A percentile compares a stretch with the other conserved stretches of the same genome.
These are phyloP conservation scores for Coprinellus micaceus DNA, from an alignment of 768 basidiomycete genomes.

Conservation along the genomic window DNA sequence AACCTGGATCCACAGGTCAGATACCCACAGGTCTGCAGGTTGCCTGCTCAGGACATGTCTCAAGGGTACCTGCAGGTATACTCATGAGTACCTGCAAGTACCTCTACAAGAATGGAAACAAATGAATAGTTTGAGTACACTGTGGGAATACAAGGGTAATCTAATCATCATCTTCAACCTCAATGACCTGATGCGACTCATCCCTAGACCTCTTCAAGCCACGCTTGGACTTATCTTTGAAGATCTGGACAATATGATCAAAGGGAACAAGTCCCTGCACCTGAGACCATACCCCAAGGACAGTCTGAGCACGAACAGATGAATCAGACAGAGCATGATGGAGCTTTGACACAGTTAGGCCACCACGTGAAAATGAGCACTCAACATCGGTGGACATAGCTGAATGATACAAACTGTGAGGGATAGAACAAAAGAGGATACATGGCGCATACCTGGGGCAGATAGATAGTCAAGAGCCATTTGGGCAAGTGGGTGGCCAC, in stretches of 20 bases:
- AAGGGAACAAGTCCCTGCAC: conserved; percentile 4
- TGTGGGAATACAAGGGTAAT: not conserved
- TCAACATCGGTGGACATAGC: conserved; percentile 27
- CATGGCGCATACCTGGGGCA: conserved; percentile 5
- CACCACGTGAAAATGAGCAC: conserved; percentile 24
- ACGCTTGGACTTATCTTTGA: conserved; percentile 10
- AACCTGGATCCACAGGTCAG: conserved; percentile 11
- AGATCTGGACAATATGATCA: conserved; percentile 1
- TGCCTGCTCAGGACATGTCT: not conserved
- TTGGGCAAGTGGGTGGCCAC: conserved; percentile 9
- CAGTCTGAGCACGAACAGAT: conserved; percentile 18
- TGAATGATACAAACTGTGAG: conserved; percentile 9
- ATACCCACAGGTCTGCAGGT: conserved; percentile 5
- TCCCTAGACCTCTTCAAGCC: conserved; percentile 10
- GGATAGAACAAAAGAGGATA: conserved; percentile 9
- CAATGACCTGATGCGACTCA: not conserved
- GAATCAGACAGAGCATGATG: conserved; percentile 23
- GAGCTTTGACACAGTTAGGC: conserved; percentile 24
- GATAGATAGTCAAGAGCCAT: conserved; percentile 14
- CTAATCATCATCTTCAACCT: not conserved
- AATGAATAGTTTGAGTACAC: not conserved
- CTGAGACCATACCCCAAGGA: conserved; percentile 22
- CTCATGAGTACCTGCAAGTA: conserved; percentile 3
- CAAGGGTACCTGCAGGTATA: not conserved
- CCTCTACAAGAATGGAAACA: not conserved